Evolutionary conservation across 192 early-diverging fungal species (phyloP).

Genomic region (Rhizoclosmatium sp.): DNA sequence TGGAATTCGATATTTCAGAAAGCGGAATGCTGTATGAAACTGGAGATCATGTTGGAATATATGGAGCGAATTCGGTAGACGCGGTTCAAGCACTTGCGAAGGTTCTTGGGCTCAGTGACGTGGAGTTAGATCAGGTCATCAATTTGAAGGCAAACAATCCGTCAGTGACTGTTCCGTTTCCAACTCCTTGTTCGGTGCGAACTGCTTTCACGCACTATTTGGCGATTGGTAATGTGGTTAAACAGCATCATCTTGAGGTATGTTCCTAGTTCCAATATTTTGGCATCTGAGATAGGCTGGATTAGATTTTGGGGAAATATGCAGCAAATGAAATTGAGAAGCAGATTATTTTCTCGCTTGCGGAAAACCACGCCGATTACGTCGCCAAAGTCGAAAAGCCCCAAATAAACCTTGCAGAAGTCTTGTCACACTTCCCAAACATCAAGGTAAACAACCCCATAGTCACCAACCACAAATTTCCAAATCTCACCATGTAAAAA

Average conservation of each 20-base stretch:
- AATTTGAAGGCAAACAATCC: conserved; percentile 71
- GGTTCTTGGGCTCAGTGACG: conserved; percentile 36
- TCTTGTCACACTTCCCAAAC: conserved; percentile 72
- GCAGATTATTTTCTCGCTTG: conserved; percentile 43
- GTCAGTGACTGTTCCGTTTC: conserved; percentile 87
- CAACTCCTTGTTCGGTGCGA: conserved; percentile 79
- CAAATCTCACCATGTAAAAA: not conserved
- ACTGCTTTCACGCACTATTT: conserved; percentile 91
- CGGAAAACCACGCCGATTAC: conserved; percentile 52
- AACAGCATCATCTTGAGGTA: conserved; percentile 67
- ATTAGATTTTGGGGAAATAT: conserved; percentile 57
- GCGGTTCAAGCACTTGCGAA: conserved; percentile 66
- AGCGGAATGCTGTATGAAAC: conserved; percentile 86
- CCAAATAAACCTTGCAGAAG: conserved; percentile 75
- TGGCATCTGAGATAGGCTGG: not conserved
- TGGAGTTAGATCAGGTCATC: conserved; percentile 72
- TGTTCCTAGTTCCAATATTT: not conserved
- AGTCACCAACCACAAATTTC: not conserved
- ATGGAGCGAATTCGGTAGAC: conserved; percentile 82
- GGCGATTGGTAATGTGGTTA: conserved; percentile 77
- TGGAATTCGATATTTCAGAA: conserved; percentile 89
- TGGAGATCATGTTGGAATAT: conserved; percentile 96
- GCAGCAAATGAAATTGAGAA: conserved; percentile 51
- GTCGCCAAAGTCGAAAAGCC: conserved; percentile 47
- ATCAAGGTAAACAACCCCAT: conserved; percentile 40